Conservation (phyloP, 2,329 filamentous ascomycete genomes). For the Tolypocladium ophioglossoides region DNA sequence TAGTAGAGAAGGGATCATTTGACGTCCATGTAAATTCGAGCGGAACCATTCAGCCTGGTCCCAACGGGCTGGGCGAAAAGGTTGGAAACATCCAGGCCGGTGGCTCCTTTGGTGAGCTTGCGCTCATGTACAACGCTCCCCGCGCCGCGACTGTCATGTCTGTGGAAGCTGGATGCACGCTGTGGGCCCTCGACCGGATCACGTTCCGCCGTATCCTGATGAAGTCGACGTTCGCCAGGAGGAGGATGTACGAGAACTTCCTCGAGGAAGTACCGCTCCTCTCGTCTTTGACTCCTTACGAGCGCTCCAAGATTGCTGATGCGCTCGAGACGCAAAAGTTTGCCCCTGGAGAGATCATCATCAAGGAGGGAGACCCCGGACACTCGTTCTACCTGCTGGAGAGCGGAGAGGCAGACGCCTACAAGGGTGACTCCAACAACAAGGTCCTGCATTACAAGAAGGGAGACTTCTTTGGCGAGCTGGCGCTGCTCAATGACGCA, state of each 20-base stretch:
- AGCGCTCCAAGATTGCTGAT: slow-evolving; percentile 95
- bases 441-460: slow-evolving; percentile 75
- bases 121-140: slow-evolving; percentile 97
- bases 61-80: slow-evolving; percentile 71
- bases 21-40: slow-evolving; percentile 80
- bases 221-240: slow-evolving; percentile 92
- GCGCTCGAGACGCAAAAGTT: slow-evolving; percentile 88
- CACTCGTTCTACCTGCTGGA: slow-evolving; percentile 89
- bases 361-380: slow-evolving; percentile 82
- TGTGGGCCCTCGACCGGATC: slow-evolving; percentile 91
- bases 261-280: slow-evolving; percentile 87
- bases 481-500: slow-evolving; percentile 86
- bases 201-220: slow-evolving; percentile 97
- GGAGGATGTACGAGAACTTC: slow-evolving; percentile 96
- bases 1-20: slow-evolving; percentile 84
- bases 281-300: slow-evolving; percentile 74
- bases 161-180: slow-evolving; percentile 62
- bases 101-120: slow-evolving; percentile 91
- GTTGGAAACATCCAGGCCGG: slow-evolving; percentile 77
- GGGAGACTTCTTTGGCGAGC: slow-evolving; percentile 94
- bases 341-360: slow-evolving; percentile 69
- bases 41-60: slow-evolving; percentile 68
- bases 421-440: slow-evolving; percentile 60
- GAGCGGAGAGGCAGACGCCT: slow-evolving; percentile 75
- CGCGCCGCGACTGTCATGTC: slow-evolving; percentile 90